These are phyloP conservation scores for Aspergillus brasiliensis DNA, from an alignment of 2,329 filamentous ascomycete species.

Conservation along the genomic window DNA sequence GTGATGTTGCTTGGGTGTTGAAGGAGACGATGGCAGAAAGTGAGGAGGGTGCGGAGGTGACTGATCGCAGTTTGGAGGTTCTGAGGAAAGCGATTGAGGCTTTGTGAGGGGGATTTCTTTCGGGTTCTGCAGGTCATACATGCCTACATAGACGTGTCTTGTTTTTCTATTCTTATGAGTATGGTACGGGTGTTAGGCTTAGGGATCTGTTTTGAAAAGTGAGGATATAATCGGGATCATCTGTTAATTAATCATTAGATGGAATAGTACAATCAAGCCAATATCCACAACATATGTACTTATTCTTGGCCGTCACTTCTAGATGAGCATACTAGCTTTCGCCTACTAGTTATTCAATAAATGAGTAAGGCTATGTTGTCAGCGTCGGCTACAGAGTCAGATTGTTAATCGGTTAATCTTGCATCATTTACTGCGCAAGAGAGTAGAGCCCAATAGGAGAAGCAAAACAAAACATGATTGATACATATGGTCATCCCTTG, in stretches of 20 bases:
- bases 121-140: not conserved
- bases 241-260: not conserved
- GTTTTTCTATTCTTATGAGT: not conserved
- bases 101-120: slow-evolving; percentile 40
- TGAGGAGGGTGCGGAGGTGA: slow-evolving; percentile 38
- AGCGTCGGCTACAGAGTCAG: no score
- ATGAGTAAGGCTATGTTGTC: no score
- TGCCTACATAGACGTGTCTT: not conserved
- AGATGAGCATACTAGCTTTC: no score
- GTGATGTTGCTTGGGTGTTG: slow-evolving; percentile 79
- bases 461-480: no score
- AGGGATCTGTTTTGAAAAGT: not conserved
- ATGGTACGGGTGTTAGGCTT: not conserved
- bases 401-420: no score
- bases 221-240: not conserved
- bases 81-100: slow-evolving; percentile 59
- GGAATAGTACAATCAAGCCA: no score
- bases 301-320: no score
- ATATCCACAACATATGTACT: no score
- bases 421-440: no score
- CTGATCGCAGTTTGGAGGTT: slow-evolving; percentile 57
- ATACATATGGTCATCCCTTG: no score
- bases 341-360: no score
- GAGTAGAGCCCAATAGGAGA: no score
- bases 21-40: slow-evolving; percentile 51